Conservation (phyloP, 2,329 filamentous ascomycete genomes). For the Epichloe coenophiala region DNA sequence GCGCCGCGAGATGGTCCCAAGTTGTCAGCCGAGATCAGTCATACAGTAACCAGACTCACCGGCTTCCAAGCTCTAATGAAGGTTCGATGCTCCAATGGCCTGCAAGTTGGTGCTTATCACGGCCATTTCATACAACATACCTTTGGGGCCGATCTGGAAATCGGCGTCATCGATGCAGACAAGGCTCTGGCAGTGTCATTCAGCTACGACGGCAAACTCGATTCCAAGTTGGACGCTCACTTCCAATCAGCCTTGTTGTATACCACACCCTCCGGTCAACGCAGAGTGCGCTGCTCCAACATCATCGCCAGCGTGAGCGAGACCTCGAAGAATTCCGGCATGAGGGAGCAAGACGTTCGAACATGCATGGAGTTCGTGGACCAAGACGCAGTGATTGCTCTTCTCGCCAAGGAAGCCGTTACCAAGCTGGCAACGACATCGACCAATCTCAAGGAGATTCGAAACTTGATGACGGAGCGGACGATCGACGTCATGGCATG, state of each 20-base stretch:
- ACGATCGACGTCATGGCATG: conserved; percentile 83
- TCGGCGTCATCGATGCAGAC: conserved; percentile 84
- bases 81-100: conserved; percentile 89
- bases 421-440: conserved; percentile 63
- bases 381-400: conserved; percentile 78
- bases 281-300: conserved; percentile 85
- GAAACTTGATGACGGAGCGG: conserved; percentile 73
- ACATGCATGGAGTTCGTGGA: conserved; percentile 89
- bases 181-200: conserved; percentile 89
- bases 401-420: conserved; percentile 88
- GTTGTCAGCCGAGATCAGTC: conserved; percentile 71
- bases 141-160: conserved; percentile 86
- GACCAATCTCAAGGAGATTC: conserved; percentile 69
- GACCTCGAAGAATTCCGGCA: conserved; percentile 26
- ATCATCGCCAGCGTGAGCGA: conserved; percentile 87
- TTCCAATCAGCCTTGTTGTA: conserved; percentile 94
- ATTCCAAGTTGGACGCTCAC: conserved; percentile 89
- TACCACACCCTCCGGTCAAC: conserved; percentile 78
- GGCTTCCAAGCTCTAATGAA: conserved; percentile 97
- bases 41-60: conserved; percentile 77
- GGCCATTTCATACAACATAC: conserved; percentile 95
- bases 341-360: conserved; percentile 43
- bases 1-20: conserved; percentile 73
- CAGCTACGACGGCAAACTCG: conserved; percentile 93
- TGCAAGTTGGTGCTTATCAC: conserved; percentile 88